phyloP scores from a whole-genome alignment of 1,284 basidiomycete species.

The Abortiporus biennis region DNA sequence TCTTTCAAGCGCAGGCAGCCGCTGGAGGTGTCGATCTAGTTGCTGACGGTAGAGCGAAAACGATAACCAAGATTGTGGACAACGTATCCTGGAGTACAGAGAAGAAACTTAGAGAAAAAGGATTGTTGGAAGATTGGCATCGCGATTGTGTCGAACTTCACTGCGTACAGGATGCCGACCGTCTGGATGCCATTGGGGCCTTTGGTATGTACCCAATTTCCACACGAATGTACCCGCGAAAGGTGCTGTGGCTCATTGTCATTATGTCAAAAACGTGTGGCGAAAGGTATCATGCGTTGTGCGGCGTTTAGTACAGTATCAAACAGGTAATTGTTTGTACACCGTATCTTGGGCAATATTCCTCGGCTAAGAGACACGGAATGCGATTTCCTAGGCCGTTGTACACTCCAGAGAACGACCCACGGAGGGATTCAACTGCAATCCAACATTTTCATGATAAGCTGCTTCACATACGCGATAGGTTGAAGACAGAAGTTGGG shows the following conservation, averaged over 20 bases:
- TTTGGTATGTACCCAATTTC: conserved; percentile 52
- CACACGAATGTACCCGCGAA: background rate
- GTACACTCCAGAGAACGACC: conserved; percentile 50
- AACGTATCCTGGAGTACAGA: conserved; percentile 88
- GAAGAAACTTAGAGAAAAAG: conserved; percentile 53
- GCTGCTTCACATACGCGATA: conserved; percentile 65
- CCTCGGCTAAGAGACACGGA: conserved; percentile 4
- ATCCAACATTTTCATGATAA: conserved; percentile 90
- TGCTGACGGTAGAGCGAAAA: conserved; percentile 49
- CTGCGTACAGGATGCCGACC: conserved; percentile 90
- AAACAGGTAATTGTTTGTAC: conserved; percentile 41
- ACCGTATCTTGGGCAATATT: background rate
- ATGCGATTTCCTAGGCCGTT: conserved; percentile 43
- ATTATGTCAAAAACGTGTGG: background rate
- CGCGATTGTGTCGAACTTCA: conserved; percentile 74
- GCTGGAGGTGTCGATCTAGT: conserved; percentile 47
- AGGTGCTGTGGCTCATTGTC: background rate
- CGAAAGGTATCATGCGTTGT: conserved; percentile 82
- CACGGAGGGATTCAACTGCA: conserved; percentile 46
- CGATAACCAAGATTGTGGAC: conserved; percentile 62
- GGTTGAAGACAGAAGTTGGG: conserved; percentile 74
- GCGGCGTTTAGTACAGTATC: conserved; percentile 73
- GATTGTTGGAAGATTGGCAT: conserved; percentile 68
- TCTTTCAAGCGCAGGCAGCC: conserved; percentile 45
- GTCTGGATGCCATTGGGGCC: conserved; percentile 88